Evolutionary conservation across 1,139 yeast genomes (phyloP), one percentile per base, ranked within the genome.

Genomic region (Protomyces inundatus): DNA sequence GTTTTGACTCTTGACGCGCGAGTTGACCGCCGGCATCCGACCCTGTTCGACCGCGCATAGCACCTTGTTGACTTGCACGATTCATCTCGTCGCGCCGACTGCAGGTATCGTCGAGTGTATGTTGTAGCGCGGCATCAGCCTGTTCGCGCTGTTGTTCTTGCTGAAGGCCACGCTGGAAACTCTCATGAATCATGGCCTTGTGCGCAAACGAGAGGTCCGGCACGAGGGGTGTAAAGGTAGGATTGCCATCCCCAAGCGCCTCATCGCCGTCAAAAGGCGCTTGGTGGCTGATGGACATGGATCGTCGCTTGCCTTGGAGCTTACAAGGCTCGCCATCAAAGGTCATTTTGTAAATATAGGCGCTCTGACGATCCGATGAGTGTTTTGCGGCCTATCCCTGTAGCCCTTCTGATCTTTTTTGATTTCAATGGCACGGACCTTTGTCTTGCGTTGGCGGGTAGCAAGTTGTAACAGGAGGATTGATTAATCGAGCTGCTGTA

Each of bases 151-250:
- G 30, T n/a, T 42, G 23, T 1, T 30, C 48, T 42, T 42, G 32
- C 32, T 42, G 48, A 23, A 42, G 32, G 9, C 48, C 48, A n/a
- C 32, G 23, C 12, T 12, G 10, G 48, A 42, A 14, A 42, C 48
- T 42, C 32, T 51, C 56, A 32, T 52, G 46, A 14, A 58, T 58
- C 56, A 39, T 58, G 33, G 55, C 62, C 16, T 52, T 51, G 33
- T 58, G 62, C 23, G 56, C 62, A 12, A 55, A 39, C 2, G 62
- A 42, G 7, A 58, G 16, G 32, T 58, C 62, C 12, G 62, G 62
- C 14, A 58, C 62, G 42, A 58, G 56, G 14, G 62, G 62, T 12
- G 55, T 23, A n/a, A 16, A 30, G 1, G 23, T 23, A 10, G 32
- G 35, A 9, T n/a, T 10, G 36, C 12, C 12, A n/a, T 33, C 39